Evolutionary conservation across 768 basidiomycete species (phyloP).

Genomic region (Pluteus cervinus): DNA sequence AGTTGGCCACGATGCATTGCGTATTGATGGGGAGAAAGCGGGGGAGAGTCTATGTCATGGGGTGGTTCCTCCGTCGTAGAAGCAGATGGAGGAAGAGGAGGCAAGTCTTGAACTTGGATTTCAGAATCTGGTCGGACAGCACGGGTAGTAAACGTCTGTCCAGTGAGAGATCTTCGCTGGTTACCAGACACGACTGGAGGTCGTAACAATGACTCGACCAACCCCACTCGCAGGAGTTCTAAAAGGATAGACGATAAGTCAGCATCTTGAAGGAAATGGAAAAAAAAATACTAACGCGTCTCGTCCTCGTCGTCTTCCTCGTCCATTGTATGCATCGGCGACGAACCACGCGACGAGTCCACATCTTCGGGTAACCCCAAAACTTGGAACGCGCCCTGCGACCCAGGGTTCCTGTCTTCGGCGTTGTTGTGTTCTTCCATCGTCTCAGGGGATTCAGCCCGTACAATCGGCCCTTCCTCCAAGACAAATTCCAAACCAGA

Average conservation of each 20-base stretch:
- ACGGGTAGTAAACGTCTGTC: conserved; percentile 20
- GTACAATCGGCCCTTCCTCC: no score
- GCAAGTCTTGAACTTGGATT: conserved; percentile 4
- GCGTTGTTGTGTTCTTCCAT: conserved; percentile 15
- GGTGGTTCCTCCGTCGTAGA: background rate
- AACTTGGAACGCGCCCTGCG: conserved; percentile 29
- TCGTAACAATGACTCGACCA: conserved; percentile 43
- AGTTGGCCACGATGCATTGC: background rate
- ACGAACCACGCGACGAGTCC: conserved; percentile 35
- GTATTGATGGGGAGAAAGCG: background rate
- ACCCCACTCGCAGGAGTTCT: conserved; percentile 47
- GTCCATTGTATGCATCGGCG: conserved; percentile 25
- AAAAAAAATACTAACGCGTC: conserved; percentile 25
- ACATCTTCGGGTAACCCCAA: conserved; percentile 45
- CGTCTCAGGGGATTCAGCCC: conserved; percentile 11
- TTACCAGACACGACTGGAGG: conserved; percentile 37
- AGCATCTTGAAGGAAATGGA: background rate
- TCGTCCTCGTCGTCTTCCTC: conserved; percentile 37
- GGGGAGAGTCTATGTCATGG: background rate
- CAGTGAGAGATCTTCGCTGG: conserved; percentile 33
- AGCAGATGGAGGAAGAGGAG: conserved; percentile 7
- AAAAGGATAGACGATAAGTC: conserved; percentile 5
- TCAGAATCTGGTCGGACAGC: background rate
- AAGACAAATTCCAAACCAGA: conserved; percentile 3
- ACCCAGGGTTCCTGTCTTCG: conserved; percentile 19